phyloP scores from a whole-genome alignment of 305 asterid genomes.

The Fraxinus albicans region DNA sequence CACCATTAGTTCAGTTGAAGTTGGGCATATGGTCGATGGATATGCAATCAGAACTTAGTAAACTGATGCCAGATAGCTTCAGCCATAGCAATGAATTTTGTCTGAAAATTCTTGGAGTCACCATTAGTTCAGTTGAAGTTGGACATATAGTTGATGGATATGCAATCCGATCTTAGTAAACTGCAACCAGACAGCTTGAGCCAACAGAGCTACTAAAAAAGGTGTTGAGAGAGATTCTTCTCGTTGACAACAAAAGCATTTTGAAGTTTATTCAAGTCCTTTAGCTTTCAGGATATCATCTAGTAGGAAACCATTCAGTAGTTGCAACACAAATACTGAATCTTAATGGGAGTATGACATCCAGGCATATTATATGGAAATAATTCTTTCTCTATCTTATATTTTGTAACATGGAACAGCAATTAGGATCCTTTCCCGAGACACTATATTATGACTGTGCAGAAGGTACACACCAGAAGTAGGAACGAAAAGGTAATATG shows the following conservation, averaged over 20 bases:
- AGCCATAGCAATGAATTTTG: neutral
- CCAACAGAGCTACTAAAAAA: neutral
- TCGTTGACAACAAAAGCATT: neutral
- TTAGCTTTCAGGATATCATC: neutral
- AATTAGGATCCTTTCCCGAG: neutral
- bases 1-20: neutral
- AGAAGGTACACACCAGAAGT: neutral
- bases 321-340: neutral
- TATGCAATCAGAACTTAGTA: neutral
- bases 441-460: neutral
- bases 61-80: neutral
- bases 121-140: neutral
- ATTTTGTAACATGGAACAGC: neutral
- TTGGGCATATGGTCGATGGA: neutral
- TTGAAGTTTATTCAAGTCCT: neutral
- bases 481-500: neutral
- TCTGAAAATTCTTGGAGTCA: neutral
- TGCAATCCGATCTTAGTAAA: neutral
- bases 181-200: neutral
- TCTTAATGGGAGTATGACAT: neutral
- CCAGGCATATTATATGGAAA: neutral
- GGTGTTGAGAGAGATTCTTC: neutral
- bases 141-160: neutral
- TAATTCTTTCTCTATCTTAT: neutral
- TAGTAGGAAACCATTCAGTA: neutral